phyloP scores from a whole-genome alignment of 805 yeast species.

The Cyberlindnera nakhonratchasimensis region DNA sequence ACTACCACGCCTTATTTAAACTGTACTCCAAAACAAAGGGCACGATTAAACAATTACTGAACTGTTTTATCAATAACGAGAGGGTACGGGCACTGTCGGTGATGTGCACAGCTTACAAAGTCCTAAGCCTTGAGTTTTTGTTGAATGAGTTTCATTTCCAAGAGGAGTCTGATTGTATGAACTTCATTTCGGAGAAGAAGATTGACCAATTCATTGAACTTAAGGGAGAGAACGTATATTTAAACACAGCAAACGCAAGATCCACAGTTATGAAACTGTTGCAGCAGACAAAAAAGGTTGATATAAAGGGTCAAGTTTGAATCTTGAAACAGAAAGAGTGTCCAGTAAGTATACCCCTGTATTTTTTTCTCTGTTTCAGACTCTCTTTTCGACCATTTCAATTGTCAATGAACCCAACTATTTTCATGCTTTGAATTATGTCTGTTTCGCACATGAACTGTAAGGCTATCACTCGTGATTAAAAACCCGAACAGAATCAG shows the following conservation, averaged over 20 bases:
- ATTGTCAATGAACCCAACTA: neutral
- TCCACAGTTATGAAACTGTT: constrained; percentile 35
- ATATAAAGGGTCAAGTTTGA: constrained; percentile 84
- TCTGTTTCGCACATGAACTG: no score
- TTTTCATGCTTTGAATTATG: neutral
- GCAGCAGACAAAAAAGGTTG: constrained; percentile 53
- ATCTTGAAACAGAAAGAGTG: neutral
- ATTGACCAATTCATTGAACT: constrained; percentile 34
- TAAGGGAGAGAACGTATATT: constrained; percentile 31
- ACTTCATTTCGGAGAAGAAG: constrained; percentile 41
- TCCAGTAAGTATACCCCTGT: constrained; percentile 1
- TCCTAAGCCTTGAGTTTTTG: constrained; percentile 38
- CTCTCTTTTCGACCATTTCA: neutral
- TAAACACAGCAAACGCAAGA: constrained; percentile 36
- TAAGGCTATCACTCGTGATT: no score
- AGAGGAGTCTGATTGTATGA: constrained; percentile 34
- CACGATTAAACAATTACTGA: constrained; percentile 44
- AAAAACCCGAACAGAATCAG: no score
- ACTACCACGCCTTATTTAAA: constrained; percentile 53
- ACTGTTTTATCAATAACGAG: constrained; percentile 54
- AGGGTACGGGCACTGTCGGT: constrained; percentile 53
- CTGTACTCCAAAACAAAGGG: constrained; percentile 38
- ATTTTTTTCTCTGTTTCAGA: neutral
- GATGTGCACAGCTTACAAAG: constrained; percentile 55
- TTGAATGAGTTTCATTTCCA: constrained; percentile 39